These are phyloP conservation scores for Gleditsia sinensis DNA, from an alignment of 306 rosid genomes.

Conservation along the genomic window DNA sequence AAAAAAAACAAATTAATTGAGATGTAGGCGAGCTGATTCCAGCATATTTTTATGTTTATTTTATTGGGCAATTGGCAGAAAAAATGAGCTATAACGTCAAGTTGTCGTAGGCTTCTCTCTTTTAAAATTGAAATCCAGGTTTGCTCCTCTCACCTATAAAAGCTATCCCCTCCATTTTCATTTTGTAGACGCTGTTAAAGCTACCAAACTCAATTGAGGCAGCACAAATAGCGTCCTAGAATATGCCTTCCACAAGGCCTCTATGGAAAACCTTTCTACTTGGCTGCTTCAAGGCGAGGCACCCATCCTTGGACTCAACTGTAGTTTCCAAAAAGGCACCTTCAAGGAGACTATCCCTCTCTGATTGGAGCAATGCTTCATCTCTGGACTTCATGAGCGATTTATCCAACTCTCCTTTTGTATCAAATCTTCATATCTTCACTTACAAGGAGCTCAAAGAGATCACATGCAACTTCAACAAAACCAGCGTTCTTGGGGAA, in stretches of 20 bases:
- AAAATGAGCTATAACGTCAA: conserved; percentile 20
- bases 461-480: conserved; percentile 47
- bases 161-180: neutral
- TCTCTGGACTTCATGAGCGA: conserved; percentile 56
- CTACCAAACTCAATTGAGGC: neutral
- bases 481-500: conserved; percentile 55
- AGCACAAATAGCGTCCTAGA: neutral
- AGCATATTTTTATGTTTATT: no score
- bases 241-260: conserved; percentile 42
- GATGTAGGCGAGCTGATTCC: no score
- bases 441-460: conserved; percentile 50
- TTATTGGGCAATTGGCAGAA: neutral
- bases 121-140: neutral
- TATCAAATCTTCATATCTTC: conserved; percentile 60
- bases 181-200: neutral
- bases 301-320: conserved; percentile 10
- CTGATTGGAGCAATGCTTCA: conserved; percentile 54
- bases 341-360: conserved; percentile 49
- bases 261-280: conserved; percentile 27
- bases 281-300: conserved; percentile 44
- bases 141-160: conserved; percentile 12
- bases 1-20: no score
- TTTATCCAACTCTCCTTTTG: conserved; percentile 53
- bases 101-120: neutral
- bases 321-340: conserved; percentile 25